These are phyloP conservation scores for Aphanomyces euteiches DNA, from an alignment of 352 stramenopile genomes.

Conservation along the genomic window DNA sequence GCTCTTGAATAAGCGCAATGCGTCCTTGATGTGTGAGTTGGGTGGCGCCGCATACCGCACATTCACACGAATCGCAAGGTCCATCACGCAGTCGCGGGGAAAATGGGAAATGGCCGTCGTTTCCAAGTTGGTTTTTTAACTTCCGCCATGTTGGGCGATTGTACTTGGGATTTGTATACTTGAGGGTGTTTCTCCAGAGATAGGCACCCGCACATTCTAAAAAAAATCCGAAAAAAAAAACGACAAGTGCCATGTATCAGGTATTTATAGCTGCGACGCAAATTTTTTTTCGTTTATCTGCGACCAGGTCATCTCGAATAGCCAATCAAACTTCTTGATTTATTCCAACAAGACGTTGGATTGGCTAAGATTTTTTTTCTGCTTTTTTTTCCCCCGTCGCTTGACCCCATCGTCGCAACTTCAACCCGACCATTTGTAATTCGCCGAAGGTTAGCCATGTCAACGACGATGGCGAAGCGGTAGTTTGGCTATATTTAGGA, in stretches of 20 bases:
- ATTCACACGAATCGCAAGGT: conserved; percentile 85
- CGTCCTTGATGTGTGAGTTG: conserved; percentile 87
- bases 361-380: conserved; percentile 13
- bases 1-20: conserved; percentile 82
- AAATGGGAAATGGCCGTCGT: conserved; percentile 26
- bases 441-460: conserved; percentile 15
- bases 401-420: conserved; percentile 12
- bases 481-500: conserved; percentile 5
- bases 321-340: not conserved
- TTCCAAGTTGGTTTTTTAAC: conserved; percentile 21
- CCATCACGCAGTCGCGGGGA: conserved; percentile 41
- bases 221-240: conserved; percentile 27
- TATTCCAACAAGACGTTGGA: not conserved
- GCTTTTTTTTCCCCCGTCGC: conserved; percentile 7
- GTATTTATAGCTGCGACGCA: conserved; percentile 7
- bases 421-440: conserved; percentile 26
- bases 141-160: conserved; percentile 9
- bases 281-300: conserved; percentile 9
- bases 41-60: conserved; percentile 78
- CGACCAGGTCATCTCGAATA: conserved; percentile 3
- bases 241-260: not conserved
- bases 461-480: not conserved
- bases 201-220: conserved; percentile 12
- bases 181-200: conserved; percentile 22
- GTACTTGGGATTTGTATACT: conserved; percentile 9